phyloP scores from a whole-genome alignment of 2,329 filamentous ascomycete genomes.

The Madurella mycetomatis region DNA sequence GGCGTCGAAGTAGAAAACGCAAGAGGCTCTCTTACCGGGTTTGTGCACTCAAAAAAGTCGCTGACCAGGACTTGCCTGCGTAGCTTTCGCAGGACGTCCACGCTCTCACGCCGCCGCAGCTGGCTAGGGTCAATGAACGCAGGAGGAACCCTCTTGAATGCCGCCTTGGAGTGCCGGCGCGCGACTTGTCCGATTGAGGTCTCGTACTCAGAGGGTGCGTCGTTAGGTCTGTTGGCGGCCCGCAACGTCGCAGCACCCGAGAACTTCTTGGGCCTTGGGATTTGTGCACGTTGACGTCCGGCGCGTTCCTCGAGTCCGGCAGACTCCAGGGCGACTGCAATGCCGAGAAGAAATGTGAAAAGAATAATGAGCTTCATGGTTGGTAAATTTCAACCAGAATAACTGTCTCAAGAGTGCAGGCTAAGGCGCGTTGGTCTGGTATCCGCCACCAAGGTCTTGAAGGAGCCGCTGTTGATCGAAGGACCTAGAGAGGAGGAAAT shows the following conservation, averaged over 20 bases:
- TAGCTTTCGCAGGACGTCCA: conserved; percentile 19
- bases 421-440: neutral
- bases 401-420: neutral
- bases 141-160: conserved; percentile 26
- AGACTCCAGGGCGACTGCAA: conserved; percentile 24
- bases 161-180: conserved; percentile 22
- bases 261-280: conserved; percentile 13
- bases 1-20: neutral
- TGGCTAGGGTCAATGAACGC: conserved; percentile 17
- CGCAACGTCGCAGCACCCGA: conserved; percentile 14
- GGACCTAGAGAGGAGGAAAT: conserved; percentile 18
- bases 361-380: conserved; percentile 27
- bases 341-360: conserved; percentile 26
- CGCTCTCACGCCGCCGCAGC: conserved; percentile 16
- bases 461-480: conserved; percentile 16
- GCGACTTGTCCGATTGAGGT: conserved; percentile 21
- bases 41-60: conserved; percentile 35
- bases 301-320: conserved; percentile 15
- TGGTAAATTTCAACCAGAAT: neutral
- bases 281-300: conserved; percentile 8
- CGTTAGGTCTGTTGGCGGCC: conserved; percentile 17
- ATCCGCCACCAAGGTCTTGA: neutral
- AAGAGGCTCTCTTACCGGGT: conserved; percentile 27
- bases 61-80: conserved; percentile 22
- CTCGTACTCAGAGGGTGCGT: conserved; percentile 22